phyloP scores from a whole-genome alignment of 2,329 filamentous ascomycete genomes.

The Raffaelea albimanens region DNA sequence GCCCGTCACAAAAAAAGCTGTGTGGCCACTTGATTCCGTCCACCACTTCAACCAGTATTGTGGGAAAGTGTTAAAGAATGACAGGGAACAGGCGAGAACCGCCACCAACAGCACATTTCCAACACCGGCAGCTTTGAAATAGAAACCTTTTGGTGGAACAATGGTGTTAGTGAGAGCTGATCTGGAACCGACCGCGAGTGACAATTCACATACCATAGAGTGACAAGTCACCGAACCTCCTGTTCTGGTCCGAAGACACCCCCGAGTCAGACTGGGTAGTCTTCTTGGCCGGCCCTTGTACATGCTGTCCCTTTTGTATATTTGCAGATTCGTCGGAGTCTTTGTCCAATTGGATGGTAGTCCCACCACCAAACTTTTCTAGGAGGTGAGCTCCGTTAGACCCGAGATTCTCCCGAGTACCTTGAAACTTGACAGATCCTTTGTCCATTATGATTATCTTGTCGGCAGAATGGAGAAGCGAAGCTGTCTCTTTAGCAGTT shows the following conservation, averaged over 20 bases:
- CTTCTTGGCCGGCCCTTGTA: no score
- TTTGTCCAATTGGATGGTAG: no score
- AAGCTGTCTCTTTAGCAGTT: no score
- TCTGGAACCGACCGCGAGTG: neutral
- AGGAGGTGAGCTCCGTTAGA: neutral
- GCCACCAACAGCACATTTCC: constrained; percentile 19
- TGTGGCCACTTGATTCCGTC: constrained; percentile 20
- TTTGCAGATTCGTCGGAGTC: no score
- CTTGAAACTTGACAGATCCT: constrained; percentile 26
- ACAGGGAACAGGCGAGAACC: constrained; percentile 15
- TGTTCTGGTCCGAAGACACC: constrained; percentile 4
- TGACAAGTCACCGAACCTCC: constrained; percentile 23
- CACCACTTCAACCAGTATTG: constrained; percentile 30
- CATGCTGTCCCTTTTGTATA: no score
- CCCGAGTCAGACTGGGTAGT: no score
- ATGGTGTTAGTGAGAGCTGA: neutral
- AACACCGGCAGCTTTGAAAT: constrained; percentile 19
- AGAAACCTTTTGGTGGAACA: constrained; percentile 16
- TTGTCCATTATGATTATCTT: constrained; percentile 29
- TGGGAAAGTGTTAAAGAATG: constrained; percentile 26
- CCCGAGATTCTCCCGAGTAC: constrained; percentile 25
- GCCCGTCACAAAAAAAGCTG: constrained; percentile 24
- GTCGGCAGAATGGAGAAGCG: constrained; percentile 29
- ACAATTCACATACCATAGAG: constrained; percentile 22
- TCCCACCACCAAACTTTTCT: neutral